Evolutionary conservation across 2,329 filamentous ascomycete species (phyloP), one percentile per base, ranked within the genome.

Genomic region (Xylaria multiplex): DNA sequence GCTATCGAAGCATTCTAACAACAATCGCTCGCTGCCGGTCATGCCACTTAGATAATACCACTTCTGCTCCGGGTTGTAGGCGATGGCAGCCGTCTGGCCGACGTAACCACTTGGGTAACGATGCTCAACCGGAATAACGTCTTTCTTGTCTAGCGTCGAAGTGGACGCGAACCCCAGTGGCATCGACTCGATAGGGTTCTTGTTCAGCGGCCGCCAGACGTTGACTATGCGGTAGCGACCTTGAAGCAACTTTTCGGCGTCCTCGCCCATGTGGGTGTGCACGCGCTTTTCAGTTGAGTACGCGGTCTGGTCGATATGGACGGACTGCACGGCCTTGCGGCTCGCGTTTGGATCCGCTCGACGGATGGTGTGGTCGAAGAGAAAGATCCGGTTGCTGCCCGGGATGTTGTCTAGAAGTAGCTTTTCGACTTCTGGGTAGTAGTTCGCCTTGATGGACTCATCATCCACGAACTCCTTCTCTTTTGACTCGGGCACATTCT

Each of bases 311-410:
- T 97, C 93, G 68, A 97, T 91, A 78, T 97, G 93, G 0, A 91
- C 91, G 46, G 86, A 79, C 13, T 83, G 86, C 0, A 96, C 93
- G 1, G 93, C 93, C 1, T 81, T 82, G 54, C 93, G 87, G n/a
- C 79, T 77, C 0, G 91, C 86, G 59, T 81, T 78, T 0, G 88
- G 85, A 1, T 79, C 76, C 11, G 87, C 82, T 48, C 91, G 87
- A n/a, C 93, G 90, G 77, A 97, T 88, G 7, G 93, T 97, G 81
- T 97, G 92, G 82, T 97, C 93, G 80, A 97, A 97, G 75, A 97
- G 81, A 71, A 92, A 82, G 35, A 97, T 82, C 4, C 85, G 84
- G 63, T 86, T 84, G 30, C 87, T 85, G 59, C 90, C 91, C 0
- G 90, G 88, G 16, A 96, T 83, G 64, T 87, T 79, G 14, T 87